Conservation (phyloP, 2,329 filamentous ascomycete genomes). For the Epichloe sibirici region DNA sequence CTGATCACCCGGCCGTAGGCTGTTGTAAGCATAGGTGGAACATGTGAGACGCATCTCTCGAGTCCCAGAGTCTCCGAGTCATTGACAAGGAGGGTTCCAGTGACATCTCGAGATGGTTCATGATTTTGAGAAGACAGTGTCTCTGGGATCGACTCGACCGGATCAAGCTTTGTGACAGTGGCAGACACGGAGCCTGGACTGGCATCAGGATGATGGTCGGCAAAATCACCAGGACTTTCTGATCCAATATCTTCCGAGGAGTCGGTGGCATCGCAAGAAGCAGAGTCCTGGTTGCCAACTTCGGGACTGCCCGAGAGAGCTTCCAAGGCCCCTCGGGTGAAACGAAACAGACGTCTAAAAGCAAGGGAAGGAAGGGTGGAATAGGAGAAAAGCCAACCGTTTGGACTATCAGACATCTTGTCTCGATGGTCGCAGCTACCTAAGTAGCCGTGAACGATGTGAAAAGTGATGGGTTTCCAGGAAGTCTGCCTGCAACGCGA, state of each 20-base stretch:
- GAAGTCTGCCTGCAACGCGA: background rate
- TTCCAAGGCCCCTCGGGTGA: background rate
- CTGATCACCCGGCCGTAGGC: background rate
- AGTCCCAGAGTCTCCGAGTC: background rate
- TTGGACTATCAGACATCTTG: background rate
- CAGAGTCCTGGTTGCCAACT: background rate
- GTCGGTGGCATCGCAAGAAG: background rate
- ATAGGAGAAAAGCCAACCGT: background rate
- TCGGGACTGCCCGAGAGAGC: background rate
- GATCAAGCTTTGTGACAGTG: background rate
- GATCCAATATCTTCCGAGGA: background rate
- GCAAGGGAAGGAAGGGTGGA: conserved; percentile 1
- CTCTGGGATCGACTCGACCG: background rate
- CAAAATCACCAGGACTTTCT: background rate
- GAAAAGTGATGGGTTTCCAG: background rate
- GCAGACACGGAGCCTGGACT: background rate
- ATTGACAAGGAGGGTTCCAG: background rate
- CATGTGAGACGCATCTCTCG: background rate
- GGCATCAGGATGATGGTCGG: background rate
- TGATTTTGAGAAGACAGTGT: background rate
- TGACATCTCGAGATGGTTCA: background rate
- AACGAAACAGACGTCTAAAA: background rate
- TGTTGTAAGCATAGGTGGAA: background rate
- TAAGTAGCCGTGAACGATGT: background rate
- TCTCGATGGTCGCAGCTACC: background rate